Conservation (phyloP, 345 rosid genomes). For the Rhizophora mangle region DNA sequence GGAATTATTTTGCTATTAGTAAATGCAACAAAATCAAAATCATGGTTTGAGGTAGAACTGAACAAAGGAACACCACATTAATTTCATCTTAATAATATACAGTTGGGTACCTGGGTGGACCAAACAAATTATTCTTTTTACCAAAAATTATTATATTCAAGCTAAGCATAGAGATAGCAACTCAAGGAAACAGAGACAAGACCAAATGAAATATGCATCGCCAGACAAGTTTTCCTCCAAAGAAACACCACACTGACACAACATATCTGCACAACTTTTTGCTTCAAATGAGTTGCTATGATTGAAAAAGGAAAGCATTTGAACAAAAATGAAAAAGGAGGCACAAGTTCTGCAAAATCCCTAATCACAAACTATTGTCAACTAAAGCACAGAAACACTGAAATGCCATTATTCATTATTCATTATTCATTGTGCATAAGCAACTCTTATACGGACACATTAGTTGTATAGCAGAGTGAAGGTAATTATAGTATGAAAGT, state of each 20-base stretch:
- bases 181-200: too few species aligned
- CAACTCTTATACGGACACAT: not conserved
- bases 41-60: not conserved
- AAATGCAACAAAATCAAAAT: not conserved
- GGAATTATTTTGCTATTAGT: constrained; percentile 20
- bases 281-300: not conserved
- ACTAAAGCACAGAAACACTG: too few species aligned
- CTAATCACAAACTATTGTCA: too few species aligned
- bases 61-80: not conserved
- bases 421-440: not conserved
- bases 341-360: too few species aligned
- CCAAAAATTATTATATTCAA: too few species aligned
- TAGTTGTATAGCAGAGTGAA: not conserved
- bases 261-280: not conserved
- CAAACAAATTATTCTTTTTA: too few species aligned
- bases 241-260: not conserved
- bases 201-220: not conserved
- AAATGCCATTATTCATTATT: too few species aligned
- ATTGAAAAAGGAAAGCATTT: too few species aligned
- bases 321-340: too few species aligned
- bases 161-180: too few species aligned
- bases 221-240: not conserved
- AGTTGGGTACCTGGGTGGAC: too few species aligned
- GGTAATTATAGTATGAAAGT: not conserved
- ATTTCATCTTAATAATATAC: too few species aligned